Evolutionary conservation across 2,329 filamentous ascomycete genomes (phyloP), one percentile per base, ranked within the genome.

Genomic region (Cordyceps farinosa): DNA sequence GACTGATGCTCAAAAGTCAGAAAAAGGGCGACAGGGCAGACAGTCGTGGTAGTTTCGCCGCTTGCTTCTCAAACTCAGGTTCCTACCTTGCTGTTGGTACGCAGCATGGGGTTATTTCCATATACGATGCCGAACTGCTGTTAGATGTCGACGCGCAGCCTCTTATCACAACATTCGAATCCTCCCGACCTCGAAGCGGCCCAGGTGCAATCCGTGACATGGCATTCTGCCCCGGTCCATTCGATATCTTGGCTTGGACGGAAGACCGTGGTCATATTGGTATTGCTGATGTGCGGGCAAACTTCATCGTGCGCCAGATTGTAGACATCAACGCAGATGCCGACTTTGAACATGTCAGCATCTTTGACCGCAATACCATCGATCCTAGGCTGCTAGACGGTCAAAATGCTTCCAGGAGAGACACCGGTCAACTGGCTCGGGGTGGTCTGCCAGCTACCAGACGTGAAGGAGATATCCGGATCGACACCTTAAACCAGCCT

Each of bases 241-340:
- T 89, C 80, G 94, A 97, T 72, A 84, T 99, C 22, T 79, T 99
- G 47, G 90, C 96, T 7, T 98, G 95, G 93, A 91, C 92, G 9
- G 95, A 99, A 75, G 91, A 97, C 70, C 88, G 90, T 66, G 90
- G 89, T 3, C 82, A 87, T 62, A 81, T 93, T 17, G 91, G 90
- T 44, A 80, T 94, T 45, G 89, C 89, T 5, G 91, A 95, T 74
- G 77, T 91, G 56, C 84, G 90, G 36, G 84, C 80, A 68, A 85
- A 87, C 29, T 87, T 91, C 66, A 79, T 83, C 53, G 82, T 85
- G 58, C 86, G 88, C 52, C 91, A 95, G 72, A 82, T 90, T 38
- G 79, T 95, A 36, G 78, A 84, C 34, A 80, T 94, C 48, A 84
- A 87, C 67, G 79, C 80, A 15, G 80, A 85, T 59, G 81, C 83